phyloP scores from a whole-genome alignment of 371 early-diverging fungal species.

The Entomophthora muscae region DNA sequence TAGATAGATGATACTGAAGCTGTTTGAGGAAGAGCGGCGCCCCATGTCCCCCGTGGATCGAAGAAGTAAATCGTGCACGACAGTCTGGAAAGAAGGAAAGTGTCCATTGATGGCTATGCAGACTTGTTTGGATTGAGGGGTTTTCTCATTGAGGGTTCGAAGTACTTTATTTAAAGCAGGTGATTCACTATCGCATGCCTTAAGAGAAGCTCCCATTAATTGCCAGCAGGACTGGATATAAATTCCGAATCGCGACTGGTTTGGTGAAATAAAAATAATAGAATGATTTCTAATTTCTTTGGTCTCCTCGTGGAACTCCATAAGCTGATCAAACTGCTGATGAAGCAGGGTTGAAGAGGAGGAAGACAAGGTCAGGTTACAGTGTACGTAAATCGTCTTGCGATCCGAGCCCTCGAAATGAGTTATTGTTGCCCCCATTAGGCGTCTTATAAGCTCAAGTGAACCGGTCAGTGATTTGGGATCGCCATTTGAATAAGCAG shows the following conservation, averaged over 20 bases:
- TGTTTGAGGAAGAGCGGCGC: not conserved
- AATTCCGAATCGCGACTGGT: not conserved
- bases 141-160: not conserved
- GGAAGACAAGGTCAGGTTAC: not conserved
- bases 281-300: not conserved
- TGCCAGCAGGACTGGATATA: slow-evolving; percentile 1
- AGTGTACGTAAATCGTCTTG: slow-evolving; percentile 4
- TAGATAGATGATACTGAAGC: not conserved
- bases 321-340: not conserved
- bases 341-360: not conserved
- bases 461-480: not conserved
- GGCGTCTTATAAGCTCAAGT: not conserved
- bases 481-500: not conserved
- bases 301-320: not conserved
- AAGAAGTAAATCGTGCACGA: slow-evolving; percentile 1
- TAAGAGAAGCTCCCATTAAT: not conserved
- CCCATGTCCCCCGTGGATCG: not conserved
- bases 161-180: not conserved
- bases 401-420: not conserved
- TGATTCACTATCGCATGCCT: not conserved
- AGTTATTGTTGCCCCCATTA: not conserved
- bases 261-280: not conserved
- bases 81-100: not conserved
- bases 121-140: not conserved
- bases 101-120: slow-evolving; percentile 2